These are phyloP conservation scores for Candida caryicola DNA, from an alignment of 805 yeast species.

Conservation along the genomic window DNA sequence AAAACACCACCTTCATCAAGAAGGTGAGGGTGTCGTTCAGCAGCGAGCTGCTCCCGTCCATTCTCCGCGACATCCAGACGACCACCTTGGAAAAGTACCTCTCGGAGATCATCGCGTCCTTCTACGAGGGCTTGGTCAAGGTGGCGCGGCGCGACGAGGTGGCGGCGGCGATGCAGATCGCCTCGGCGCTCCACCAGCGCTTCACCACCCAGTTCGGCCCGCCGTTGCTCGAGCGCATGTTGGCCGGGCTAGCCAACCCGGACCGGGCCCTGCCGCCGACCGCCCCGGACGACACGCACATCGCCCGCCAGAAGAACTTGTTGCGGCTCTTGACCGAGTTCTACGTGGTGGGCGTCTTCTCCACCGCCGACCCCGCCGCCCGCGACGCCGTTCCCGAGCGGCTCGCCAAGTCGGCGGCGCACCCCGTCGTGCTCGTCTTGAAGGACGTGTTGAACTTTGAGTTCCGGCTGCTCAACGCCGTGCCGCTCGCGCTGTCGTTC, in stretches of 20 bases:
- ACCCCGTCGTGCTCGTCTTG: constrained; percentile 43
- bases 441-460: constrained; percentile 31
- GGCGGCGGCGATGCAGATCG: constrained; percentile 60
- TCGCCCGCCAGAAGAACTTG: constrained; percentile 44
- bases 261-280: constrained; percentile 3
- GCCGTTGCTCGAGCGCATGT: constrained; percentile 25
- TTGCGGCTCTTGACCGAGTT: constrained; percentile 57
- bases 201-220: constrained; percentile 56
- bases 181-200: constrained; percentile 75
- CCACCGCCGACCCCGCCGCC: constrained; percentile 42
- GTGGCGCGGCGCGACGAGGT: constrained; percentile 57
- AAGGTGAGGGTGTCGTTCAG: constrained; percentile 58
- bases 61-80: constrained; percentile 59
- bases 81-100: constrained; percentile 72
- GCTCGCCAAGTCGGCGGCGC: constrained; percentile 21
- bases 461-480: constrained; percentile 25
- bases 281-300: background rate
- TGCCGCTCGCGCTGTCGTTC: constrained; percentile 46
- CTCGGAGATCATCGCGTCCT: constrained; percentile 61
- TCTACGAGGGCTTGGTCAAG: constrained; percentile 58
- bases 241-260: constrained; percentile 44
- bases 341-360: constrained; percentile 54
- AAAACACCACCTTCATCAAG: constrained; percentile 76
- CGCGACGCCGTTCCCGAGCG: constrained; percentile 42
- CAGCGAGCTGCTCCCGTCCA: constrained; percentile 44